Base-by-base conservation (phyloP, 1,284 basidiomycete genomes). In the Tilletiopsis washingtonensis region DNA sequence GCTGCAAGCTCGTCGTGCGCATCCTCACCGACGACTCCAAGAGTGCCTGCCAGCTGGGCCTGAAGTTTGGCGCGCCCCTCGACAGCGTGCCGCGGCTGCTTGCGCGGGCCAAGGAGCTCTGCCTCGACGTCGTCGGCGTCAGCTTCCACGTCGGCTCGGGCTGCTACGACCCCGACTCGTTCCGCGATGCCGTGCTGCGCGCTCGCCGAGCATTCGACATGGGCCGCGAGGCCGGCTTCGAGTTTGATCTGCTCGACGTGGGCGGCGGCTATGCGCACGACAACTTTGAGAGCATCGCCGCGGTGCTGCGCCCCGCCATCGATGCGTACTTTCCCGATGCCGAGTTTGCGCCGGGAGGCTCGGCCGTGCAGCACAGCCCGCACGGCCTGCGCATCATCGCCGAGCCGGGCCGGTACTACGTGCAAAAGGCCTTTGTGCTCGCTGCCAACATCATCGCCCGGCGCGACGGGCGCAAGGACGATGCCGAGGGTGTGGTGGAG, bases 61-160 rank as follows among this genome's bases (percentile, higher is more conserved):
- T 90, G 75, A 98, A 98, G 76, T 99, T 93, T 62, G 94, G 94
- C n/a, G 91, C 93, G 0, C 84, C 91, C 1, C 80, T 98, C 27
- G 79, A 79, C 29, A 81, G 83, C 14, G 91, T 96, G 21, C 87
- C 87, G 2, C 80, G 78, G 5, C 80, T 99, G 23, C 79, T 98
- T 40, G 76, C 78, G 15, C 86, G 84, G 63, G 94, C 93, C 0
- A 80, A 79, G 61, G 83, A 87, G 69, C 80, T 97, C 29, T 77
- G 79, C 21, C 79, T 99, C 47, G 81, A 91, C 68, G 88, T 99
- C 46, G 80, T 97, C 44, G 94, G 94, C 29, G 88, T 97, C 46
- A 89, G 85, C 71, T 99, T 99, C 81, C 94, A 99, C 74, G 94
- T 97, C 45, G 94, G 94, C 9, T 90, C 86, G 54, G 94, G 94